Base-by-base conservation (phyloP, 1,139 yeast species). In the Magnusiomyces fungicola region DNA sequence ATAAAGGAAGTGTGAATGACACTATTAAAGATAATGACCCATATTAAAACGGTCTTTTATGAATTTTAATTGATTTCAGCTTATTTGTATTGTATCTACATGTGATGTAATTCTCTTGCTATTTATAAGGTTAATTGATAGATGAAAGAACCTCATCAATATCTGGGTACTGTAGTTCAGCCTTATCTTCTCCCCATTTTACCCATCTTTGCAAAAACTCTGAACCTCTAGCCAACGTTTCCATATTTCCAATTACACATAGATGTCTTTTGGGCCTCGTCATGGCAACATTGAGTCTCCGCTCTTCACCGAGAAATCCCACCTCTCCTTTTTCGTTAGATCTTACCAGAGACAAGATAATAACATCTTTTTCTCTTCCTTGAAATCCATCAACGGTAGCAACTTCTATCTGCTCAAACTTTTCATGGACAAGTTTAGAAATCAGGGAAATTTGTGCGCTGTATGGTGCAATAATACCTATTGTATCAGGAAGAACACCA, bases 301-400 rank as follows among this genome's bases (percentile, higher is more conserved):
- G 69, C 51, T 76, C 74, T 58, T 88, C 96, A 38, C 74, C 73
- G 51, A 88, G 68, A 61, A 88, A 88, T 16, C 96, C 96, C 46
- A 88, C 81, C 49, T 81, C 84, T 43, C 74, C 67, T 10, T 67
- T 59, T 43, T 75, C 75, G 61, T 89, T 89, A 16, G 94, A 83
- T 48, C 96, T 70, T 1, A 88, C 96, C 51, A 89, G 65, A 0
- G 95, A 79, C n/a, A 89, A 73, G 1, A 89, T 74, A 3, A 89
- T 83, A 25, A 86, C 81, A 53, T 89, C 95, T 62, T 89, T 89
- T 62, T 89, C 97, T 51, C 96, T 73, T 0, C 97, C 97, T 67
- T 89, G 97, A 61, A 85, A 89, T 19, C 94, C 95, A 66, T 87
- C 89, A n/a, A 88, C 89, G 0, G 92, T 85, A 41, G 92, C 84